phyloP scores from a whole-genome alignment of 805 yeast genomes.

The Cyberlindnera euphorbiae region DNA sequence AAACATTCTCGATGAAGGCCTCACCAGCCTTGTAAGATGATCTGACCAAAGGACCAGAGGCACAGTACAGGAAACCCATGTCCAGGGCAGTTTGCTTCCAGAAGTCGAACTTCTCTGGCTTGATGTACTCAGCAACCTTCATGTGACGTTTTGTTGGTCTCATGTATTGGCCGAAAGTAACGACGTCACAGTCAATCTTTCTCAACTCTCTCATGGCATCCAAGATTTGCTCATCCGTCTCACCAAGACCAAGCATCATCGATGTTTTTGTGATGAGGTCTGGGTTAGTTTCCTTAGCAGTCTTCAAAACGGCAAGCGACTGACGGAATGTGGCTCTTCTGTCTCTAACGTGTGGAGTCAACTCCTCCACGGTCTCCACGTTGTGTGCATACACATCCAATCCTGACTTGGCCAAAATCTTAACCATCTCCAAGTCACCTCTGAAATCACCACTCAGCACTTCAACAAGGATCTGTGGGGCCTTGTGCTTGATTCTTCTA shows the following conservation, averaged over 20 bases:
- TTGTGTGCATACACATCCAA: constrained; percentile 97
- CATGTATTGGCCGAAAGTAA: constrained; percentile 98
- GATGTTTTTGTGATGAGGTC: constrained; percentile 87
- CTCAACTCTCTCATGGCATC: constrained; percentile 76
- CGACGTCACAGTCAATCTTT: constrained; percentile 78
- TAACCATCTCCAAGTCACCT: constrained; percentile 81
- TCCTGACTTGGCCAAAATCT: constrained; percentile 76
- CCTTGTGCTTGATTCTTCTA: constrained; percentile 71
- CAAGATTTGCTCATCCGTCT: constrained; percentile 82
- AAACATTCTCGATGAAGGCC: constrained; percentile 89
- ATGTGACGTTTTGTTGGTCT: constrained; percentile 98
- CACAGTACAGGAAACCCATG: constrained; percentile 92
- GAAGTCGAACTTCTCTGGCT: constrained; percentile 89
- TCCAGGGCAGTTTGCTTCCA: constrained; percentile 87
- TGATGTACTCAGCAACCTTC: constrained; percentile 94
- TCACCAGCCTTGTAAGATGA: constrained; percentile 98
- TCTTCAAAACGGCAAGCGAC: constrained; percentile 66
- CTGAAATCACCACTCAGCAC: constrained; percentile 93
- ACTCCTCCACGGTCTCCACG: constrained; percentile 89
- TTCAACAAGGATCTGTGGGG: constrained; percentile 90
- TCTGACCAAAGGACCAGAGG: constrained; percentile 95
- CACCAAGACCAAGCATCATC: constrained; percentile 95
- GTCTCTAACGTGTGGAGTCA: constrained; percentile 94
- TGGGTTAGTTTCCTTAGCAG: constrained; percentile 77
- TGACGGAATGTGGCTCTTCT: constrained; percentile 95